Evolutionary conservation across 495 filamentous ascomycete species (phyloP).

Genomic region (Parmelia sp.): DNA sequence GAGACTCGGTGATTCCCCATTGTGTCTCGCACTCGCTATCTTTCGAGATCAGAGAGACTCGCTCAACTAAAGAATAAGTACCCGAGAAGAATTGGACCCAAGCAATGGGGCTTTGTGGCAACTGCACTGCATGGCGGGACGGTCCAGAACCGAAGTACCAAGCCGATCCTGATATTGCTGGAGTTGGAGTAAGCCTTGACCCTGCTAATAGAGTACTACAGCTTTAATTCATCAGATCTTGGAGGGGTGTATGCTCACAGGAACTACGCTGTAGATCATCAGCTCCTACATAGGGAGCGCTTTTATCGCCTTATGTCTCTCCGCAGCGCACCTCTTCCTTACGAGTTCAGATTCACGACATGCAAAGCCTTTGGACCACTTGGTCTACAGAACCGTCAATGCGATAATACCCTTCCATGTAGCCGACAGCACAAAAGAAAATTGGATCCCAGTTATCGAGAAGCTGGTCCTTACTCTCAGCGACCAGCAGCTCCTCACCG

Average conservation of each 20-base stretch:
- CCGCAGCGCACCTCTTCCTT: slow-evolving; percentile 9
- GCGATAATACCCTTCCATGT: neutral
- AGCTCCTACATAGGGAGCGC: slow-evolving; percentile 18
- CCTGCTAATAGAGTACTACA: neutral
- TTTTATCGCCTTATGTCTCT: slow-evolving; percentile 12
- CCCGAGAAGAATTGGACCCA: neutral
- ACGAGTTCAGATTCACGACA: slow-evolving; percentile 1
- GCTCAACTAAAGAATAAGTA: neutral
- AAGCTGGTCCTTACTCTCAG: slow-evolving; percentile 30
- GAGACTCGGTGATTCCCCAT: neutral
- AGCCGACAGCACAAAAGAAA: neutral
- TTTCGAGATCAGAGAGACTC: neutral
- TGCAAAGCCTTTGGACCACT: slow-evolving; percentile 8
- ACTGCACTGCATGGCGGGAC: neutral
- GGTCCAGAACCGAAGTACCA: slow-evolving; percentile 1
- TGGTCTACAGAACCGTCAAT: slow-evolving; percentile 1
- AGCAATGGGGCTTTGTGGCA: slow-evolving; percentile 6
- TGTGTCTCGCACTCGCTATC: neutral
- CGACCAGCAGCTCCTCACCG: slow-evolving; percentile 43
- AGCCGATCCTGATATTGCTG: slow-evolving; percentile 27
- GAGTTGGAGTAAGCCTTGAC: slow-evolving; percentile 20
- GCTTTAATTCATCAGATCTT: neutral
- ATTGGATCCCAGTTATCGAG: slow-evolving; percentile 17
- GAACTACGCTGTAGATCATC: slow-evolving; percentile 14
- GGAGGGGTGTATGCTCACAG: neutral